phyloP scores from a whole-genome alignment of 2,329 filamentous ascomycete species.

The Eutypella sp. region DNA sequence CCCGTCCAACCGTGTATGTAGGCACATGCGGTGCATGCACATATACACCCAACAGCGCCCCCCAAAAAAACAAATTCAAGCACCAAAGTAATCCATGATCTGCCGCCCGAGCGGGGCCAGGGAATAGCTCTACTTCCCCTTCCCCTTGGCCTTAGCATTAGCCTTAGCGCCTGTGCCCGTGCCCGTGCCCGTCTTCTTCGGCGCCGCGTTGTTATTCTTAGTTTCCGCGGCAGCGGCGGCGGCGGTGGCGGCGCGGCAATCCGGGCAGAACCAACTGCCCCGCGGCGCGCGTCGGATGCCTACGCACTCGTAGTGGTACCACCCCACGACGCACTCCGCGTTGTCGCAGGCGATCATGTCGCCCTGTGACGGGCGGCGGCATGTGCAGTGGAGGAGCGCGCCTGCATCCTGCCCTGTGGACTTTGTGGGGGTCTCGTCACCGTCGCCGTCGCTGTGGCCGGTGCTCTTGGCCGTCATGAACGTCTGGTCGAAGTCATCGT shows the following conservation, averaged over 20 bases:
- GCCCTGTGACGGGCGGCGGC: slow-evolving; percentile 6
- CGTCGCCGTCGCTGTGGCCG: neutral
- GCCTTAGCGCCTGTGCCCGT: neutral
- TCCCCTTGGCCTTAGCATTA: neutral
- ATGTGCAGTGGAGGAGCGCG: slow-evolving; percentile 6
- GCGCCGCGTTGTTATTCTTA: slow-evolving; percentile 2
- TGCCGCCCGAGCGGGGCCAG: neutral
- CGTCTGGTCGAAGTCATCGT: slow-evolving; percentile 7
- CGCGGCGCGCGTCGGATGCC: slow-evolving; percentile 10
- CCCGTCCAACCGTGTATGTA: neutral
- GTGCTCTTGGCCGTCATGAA: slow-evolving; percentile 7
- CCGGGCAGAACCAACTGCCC: slow-evolving; percentile 13
- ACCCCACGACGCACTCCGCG: slow-evolving; percentile 8
- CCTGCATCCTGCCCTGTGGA: too few species aligned
- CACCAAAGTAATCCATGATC: neutral
- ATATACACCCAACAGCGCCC: neutral
- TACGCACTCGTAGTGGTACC: slow-evolving; percentile 16
- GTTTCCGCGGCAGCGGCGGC: too few species aligned
- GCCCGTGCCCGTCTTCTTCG: neutral
- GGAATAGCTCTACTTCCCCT: neutral
- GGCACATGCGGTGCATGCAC: too few species aligned
- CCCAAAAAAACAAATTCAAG: neutral
- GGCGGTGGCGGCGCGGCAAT: too few species aligned
- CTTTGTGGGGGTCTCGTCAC: neutral
- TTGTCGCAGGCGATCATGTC: slow-evolving; percentile 13